Base-by-base conservation (phyloP, 768 basidiomycete genomes). In the Termitomyces heimii region DNA sequence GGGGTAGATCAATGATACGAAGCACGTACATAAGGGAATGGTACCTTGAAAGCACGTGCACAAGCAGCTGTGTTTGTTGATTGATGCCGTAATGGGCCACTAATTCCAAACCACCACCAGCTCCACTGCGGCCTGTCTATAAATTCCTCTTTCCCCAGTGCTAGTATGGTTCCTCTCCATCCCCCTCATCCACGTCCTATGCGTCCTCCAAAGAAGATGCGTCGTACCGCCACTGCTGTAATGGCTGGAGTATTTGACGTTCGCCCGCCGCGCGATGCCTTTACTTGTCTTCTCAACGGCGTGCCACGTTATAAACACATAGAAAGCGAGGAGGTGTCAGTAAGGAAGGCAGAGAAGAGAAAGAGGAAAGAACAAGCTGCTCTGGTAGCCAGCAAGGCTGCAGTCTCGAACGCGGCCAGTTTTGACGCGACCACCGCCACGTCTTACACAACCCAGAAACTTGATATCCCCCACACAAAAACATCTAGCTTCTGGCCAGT, bases 211-310 rank as follows among this genome's bases (percentile, higher is more conserved):
- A 80, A 80, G 65, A 78, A 70, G 53, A 68, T 68, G 29, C 73
- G 80, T 20, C 85, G 90, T 57, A 85, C 81, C 48, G 90, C 90
- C 44, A 92, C 90, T 8, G 68, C 83, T 9, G 85, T 92, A 42
- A 81, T 91, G 71, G 83, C 88, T 0, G 90, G 90, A 62, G 73
- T 77, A 67, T 90, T 89, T 69, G 90, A 92, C 73, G 68, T 77
- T 5, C 78, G 78, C 20, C 84, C 86, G 0, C 66, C 78, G 37
- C 81, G 90, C 67, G 89, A 92, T 71, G 88, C 87, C 60, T 77
- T 92, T 62, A 92, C 90, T 14, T 88, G 86, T 70, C 70, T 91
- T 50, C 74, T 92, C 65, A 91, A 91, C 65, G 88, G 89, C 51
- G 85, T 90, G 31, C 79, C 78, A 0, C 81, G 81, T 7, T 86